Evolutionary conservation across 106 monocot species (phyloP).

Genomic region (Hemerocallis citrina): DNA sequence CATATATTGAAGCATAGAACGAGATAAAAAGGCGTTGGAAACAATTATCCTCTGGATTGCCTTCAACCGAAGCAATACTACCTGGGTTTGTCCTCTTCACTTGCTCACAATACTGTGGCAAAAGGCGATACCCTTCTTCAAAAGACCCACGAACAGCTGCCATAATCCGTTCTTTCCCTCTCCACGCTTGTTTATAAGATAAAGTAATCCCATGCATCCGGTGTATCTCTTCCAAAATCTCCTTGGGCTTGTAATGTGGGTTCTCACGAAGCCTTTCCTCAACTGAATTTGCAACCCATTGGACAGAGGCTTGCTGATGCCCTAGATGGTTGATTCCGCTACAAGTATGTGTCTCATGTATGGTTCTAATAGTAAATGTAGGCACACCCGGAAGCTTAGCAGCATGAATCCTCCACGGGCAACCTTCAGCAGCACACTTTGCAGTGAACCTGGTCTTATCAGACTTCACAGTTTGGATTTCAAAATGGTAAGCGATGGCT

Average conservation of each 20-base stretch:
- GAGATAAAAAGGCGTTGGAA: slow-evolving; percentile 79
- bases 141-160: slow-evolving; percentile 89
- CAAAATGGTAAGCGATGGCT: slow-evolving; percentile 93
- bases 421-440: slow-evolving; percentile 77
- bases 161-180: slow-evolving; percentile 97
- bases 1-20: slow-evolving; percentile 86
- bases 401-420: slow-evolving; percentile 92
- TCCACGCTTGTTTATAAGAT: slow-evolving; percentile 97
- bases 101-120: slow-evolving; percentile 91
- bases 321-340: slow-evolving; percentile 81
- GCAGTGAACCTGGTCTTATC: slow-evolving; percentile 96
- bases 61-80: slow-evolving; percentile 75
- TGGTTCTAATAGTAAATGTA: slow-evolving; percentile 87
- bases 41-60: slow-evolving; percentile 74
- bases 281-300: slow-evolving; percentile 93
- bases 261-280: slow-evolving; percentile 92
- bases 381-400: slow-evolving; percentile 95
- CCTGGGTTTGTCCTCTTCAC: slow-evolving; percentile 77
- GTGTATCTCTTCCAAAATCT: slow-evolving; percentile 95
- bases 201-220: slow-evolving; percentile 86
- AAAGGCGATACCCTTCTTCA: slow-evolving; percentile 87
- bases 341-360: slow-evolving; percentile 74
- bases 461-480: slow-evolving; percentile 96
- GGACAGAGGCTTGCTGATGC: slow-evolving; percentile 94
- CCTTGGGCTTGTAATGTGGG: slow-evolving; percentile 93